A percentile compares a stretch with the other conserved stretches of the same genome.
phyloP scores from a whole-genome alignment of 202 grass and related monocot genomes.

The Carex sylvatica region DNA sequence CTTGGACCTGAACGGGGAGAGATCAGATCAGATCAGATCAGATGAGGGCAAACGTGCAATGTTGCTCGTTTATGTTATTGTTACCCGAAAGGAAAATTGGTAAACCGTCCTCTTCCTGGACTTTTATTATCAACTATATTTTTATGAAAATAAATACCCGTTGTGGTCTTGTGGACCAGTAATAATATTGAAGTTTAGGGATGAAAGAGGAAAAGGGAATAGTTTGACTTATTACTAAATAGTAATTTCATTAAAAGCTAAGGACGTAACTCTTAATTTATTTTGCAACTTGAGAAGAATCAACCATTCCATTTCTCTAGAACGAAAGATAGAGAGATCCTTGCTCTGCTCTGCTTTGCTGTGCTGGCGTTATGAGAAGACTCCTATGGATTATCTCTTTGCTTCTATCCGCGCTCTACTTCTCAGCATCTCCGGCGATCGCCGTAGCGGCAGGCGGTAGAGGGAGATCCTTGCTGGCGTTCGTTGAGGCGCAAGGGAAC shows the following conservation, averaged over 20 bases:
- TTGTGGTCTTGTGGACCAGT: background rate
- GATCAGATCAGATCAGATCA: too few species aligned
- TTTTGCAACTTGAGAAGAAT: background rate
- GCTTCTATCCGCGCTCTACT: constrained; percentile 35
- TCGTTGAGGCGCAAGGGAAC: constrained; percentile 73
- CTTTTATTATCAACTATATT: too few species aligned
- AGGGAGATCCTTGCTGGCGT: constrained; percentile 62
- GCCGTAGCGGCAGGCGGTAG: constrained; percentile 37
- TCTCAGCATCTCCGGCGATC: constrained; percentile 45
- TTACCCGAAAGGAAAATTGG: too few species aligned
- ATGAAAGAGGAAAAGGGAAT: background rate
- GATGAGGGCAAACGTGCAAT: too few species aligned
- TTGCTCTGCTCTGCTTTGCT: too few species aligned
- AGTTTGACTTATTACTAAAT: background rate
- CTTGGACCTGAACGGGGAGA: too few species aligned
- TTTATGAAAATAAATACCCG: too few species aligned
- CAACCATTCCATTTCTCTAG: too few species aligned
- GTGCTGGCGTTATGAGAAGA: constrained; percentile 16
- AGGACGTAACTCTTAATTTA: background rate
- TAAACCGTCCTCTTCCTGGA: too few species aligned
- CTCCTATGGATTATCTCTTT: constrained; percentile 35
- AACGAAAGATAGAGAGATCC: background rate
- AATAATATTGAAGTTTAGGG: background rate
- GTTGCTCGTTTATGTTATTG: too few species aligned
- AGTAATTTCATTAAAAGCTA: background rate